phyloP scores from a whole-genome alignment of 495 filamentous ascomycete genomes.

The Haplographium delicatum region DNA sequence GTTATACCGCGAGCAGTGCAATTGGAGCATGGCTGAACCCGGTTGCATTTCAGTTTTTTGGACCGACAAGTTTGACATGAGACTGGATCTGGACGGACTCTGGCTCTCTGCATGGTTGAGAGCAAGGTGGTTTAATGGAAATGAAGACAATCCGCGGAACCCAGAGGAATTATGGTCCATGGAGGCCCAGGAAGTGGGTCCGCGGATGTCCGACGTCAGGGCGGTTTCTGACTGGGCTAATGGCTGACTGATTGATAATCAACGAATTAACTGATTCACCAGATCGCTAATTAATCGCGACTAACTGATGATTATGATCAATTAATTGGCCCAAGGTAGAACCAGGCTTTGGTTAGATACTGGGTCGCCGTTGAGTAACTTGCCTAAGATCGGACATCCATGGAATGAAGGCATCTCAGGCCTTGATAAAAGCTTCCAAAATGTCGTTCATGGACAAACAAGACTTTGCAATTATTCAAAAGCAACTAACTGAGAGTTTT shows the following conservation, averaged over 20 bases:
- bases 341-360: not conserved
- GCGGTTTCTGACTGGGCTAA: not conserved
- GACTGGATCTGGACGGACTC: conserved; percentile 41
- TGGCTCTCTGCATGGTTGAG: conserved; percentile 15
- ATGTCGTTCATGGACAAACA: not conserved
- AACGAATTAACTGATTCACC: not conserved
- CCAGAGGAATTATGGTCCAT: not conserved
- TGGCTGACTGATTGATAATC: not conserved
- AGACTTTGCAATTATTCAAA: not conserved
- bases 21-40: conserved; percentile 39
- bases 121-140: not conserved
- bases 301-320: not conserved
- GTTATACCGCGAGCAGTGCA: conserved; percentile 33
- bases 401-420: not conserved
- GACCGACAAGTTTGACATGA: conserved; percentile 41
- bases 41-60: conserved; percentile 44
- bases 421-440: not conserved
- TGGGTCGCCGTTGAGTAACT: not conserved
- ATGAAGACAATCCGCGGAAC: not conserved
- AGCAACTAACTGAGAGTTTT: not conserved
- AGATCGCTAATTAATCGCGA: not conserved
- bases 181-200: not conserved
- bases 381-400: not conserved
- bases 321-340: not conserved
- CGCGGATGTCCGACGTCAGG: not conserved